phyloP scores from a whole-genome alignment of 176 grass and related monocot species.

The Alloteropsis semialata region DNA sequence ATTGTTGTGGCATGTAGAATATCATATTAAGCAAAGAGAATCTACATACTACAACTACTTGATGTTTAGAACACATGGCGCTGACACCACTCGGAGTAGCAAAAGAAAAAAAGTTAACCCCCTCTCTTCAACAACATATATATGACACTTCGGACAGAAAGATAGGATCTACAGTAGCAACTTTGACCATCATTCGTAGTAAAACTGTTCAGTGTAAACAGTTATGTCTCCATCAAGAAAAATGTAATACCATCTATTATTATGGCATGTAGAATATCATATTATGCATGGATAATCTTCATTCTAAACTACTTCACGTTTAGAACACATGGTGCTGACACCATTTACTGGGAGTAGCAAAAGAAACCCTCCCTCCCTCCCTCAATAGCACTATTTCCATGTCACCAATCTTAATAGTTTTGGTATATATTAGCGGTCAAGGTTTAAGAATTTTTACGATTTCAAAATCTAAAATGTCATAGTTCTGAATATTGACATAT shows the following conservation, averaged over 20 bases:
- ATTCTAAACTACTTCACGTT: background rate
- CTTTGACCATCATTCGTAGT: background rate
- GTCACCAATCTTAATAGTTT: background rate
- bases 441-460: background rate
- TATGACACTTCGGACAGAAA: background rate
- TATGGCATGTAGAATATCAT: background rate
- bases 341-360: background rate
- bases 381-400: background rate
- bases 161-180: background rate
- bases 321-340: background rate
- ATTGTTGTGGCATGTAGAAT: background rate
- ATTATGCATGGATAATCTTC: background rate
- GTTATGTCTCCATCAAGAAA: background rate
- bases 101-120: background rate
- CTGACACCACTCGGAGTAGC: background rate
- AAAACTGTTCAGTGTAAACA: constrained; percentile 13
- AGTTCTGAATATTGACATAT: background rate
- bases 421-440: background rate
- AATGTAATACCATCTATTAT: background rate
- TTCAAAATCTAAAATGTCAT: background rate
- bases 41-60: background rate
- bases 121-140: background rate
- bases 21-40: background rate
- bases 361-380: too few relatives aligned
- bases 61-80: background rate